Percentiles rank a stretch among this genome's conserved stretches.
Conservation (phyloP, 257 asterid species). For the Cinchona pubescens region DNA sequence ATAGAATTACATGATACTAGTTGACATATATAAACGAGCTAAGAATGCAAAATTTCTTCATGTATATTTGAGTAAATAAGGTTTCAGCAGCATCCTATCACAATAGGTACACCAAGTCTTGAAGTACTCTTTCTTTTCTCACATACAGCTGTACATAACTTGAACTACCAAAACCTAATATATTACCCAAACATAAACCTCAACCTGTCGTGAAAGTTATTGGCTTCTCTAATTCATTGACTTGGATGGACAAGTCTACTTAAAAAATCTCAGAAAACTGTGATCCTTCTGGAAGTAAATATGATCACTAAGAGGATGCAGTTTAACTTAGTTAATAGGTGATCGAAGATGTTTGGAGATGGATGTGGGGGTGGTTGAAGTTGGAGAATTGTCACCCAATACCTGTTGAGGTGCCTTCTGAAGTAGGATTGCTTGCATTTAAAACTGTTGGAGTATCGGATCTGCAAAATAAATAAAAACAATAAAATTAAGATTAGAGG, state of each 20-base stretch:
- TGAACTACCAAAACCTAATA: conserved; percentile 19
- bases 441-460: conserved; percentile 43
- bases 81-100: too few relatives aligned
- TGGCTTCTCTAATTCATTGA: conserved; percentile 3
- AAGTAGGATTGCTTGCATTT: conserved; percentile 45
- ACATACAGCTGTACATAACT: conserved; percentile 29
- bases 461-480: conserved; percentile 35
- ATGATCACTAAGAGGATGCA: conserved; percentile 32
- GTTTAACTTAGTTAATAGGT: conserved; percentile 34
- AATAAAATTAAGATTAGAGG: conserved; percentile 1
- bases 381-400: conserved; percentile 44
- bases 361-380: conserved; percentile 34
- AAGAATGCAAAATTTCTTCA: too few relatives aligned
- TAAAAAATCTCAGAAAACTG: conserved; percentile 19
- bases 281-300: conserved; percentile 34
- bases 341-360: conserved; percentile 40
- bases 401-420: conserved; percentile 47
- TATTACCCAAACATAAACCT: conserved; percentile 12
- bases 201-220: not conserved
- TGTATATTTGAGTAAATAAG: too few relatives aligned
- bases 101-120: too few relatives aligned
- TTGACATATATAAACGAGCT: too few relatives aligned
- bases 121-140: conserved; percentile 14
- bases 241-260: not conserved
- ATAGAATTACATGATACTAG: too few relatives aligned